Conservation (phyloP, 805 yeast species). For the Brettanomyces sp. region DNA sequence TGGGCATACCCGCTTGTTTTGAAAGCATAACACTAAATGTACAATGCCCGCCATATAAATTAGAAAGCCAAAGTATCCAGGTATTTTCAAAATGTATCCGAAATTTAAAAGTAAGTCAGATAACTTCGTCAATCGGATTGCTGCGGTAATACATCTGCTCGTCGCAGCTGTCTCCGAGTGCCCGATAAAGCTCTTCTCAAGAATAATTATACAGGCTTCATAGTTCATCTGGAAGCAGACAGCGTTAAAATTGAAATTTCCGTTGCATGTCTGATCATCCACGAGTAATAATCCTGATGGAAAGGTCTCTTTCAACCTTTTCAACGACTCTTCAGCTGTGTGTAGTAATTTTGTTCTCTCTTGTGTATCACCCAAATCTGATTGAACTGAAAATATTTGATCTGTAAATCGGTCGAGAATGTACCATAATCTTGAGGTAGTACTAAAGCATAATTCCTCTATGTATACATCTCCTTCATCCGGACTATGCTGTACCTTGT, state of each 20-base stretch:
- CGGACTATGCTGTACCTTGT: constrained; percentile 12
- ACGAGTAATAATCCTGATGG: constrained; percentile 10
- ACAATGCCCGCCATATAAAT: background rate
- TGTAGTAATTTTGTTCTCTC: constrained; percentile 16
- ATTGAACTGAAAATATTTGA: constrained; percentile 23
- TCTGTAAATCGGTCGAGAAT: constrained; percentile 25
- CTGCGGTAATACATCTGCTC: constrained; percentile 11
- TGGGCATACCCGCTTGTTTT: no score
- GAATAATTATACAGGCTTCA: constrained; percentile 12
- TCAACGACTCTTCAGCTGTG: constrained; percentile 17
- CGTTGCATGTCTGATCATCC: background rate
- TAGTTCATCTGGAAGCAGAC: constrained; percentile 18
- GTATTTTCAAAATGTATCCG: background rate
- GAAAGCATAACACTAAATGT: no score
- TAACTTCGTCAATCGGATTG: constrained; percentile 10
- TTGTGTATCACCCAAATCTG: constrained; percentile 26
- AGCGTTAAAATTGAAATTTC: no score
- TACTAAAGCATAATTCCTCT: constrained; percentile 20
- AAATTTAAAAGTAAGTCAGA: background rate
- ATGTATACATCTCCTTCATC: constrained; percentile 7
- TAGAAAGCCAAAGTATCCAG: background rate
- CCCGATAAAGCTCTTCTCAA: constrained; percentile 15
- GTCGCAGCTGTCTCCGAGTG: constrained; percentile 8
- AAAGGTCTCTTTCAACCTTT: constrained; percentile 15
- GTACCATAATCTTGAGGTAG: constrained; percentile 21